Conservation (phyloP, 352 stramenopile species). For the Pythium graminicola region DNA sequence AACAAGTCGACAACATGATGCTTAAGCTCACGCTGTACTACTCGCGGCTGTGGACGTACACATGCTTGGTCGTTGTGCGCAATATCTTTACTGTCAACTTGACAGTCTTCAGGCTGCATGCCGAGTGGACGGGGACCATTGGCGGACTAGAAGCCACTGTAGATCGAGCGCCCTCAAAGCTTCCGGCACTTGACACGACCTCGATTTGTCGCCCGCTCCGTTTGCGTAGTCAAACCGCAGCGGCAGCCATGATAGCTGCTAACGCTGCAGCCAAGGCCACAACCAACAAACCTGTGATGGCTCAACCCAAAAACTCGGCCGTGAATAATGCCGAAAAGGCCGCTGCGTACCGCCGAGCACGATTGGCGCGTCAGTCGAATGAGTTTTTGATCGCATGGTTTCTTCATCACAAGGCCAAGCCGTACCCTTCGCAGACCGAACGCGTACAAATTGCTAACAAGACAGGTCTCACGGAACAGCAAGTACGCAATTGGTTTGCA, state of each 20-base stretch:
- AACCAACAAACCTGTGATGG: not conserved
- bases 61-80: conserved; percentile 36
- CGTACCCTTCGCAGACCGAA: conserved; percentile 66
- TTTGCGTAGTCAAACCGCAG: conserved; percentile 14
- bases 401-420: conserved; percentile 77
- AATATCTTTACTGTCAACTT: conserved; percentile 31
- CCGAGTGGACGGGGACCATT: conserved; percentile 4
- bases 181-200: not conserved
- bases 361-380: conserved; percentile 67
- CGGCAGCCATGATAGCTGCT: not conserved
- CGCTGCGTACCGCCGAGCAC: conserved; percentile 31
- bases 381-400: conserved; percentile 86
- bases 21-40: conserved; percentile 52
- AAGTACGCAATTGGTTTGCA: conserved; percentile 86
- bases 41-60: conserved; percentile 47
- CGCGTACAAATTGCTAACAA: conserved; percentile 57
- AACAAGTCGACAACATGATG: conserved; percentile 40
- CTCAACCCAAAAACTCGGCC: not conserved
- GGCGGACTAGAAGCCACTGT: not conserved
- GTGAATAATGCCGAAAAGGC: not conserved
- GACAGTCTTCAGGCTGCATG: conserved; percentile 18
- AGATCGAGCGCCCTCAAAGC: not conserved
- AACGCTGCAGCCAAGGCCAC: not conserved
- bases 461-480: conserved; percentile 67
- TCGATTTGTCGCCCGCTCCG: conserved; percentile 16